Percentiles rank a stretch among this genome's conserved stretches.
These are phyloP conservation scores for Gnaphalium uliginosum DNA, from an alignment of 129 eudicot species.

Conservation along the genomic window DNA sequence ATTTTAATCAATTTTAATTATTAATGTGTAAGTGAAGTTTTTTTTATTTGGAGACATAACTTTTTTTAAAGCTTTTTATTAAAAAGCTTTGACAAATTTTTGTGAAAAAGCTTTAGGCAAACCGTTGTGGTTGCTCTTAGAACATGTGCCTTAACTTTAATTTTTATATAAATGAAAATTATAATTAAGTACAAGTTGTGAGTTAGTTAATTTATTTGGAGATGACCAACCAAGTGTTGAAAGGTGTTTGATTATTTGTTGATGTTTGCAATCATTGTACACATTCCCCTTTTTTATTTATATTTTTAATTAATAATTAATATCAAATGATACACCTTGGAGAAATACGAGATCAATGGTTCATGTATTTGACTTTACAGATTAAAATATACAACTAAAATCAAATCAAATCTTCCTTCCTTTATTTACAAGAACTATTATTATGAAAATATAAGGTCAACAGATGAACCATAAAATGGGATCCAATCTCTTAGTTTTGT, in stretches of 20 bases:
- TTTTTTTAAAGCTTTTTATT: no score
- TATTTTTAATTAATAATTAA: neutral
- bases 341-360: conserved; percentile 38
- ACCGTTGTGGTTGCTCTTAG: no score
- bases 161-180: neutral
- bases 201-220: conserved; percentile 8
- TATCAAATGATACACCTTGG: conserved; percentile 32
- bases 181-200: conserved; percentile 13
- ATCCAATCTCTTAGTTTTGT: neutral
- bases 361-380: conserved; percentile 42
- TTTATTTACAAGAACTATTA: neutral
- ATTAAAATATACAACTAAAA: conserved; percentile 12
- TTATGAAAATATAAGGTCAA: conserved; percentile 21
- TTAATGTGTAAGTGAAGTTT: no score
- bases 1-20: no score
- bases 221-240: conserved; percentile 18
- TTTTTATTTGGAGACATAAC: no score
- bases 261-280: conserved; percentile 34
- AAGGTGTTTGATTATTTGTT: conserved; percentile 2
- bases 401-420: conserved; percentile 32
- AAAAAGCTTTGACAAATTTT: no score
- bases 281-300: conserved; percentile 23
- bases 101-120: no score
- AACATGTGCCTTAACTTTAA: conserved; percentile 7
- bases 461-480: neutral